These are phyloP conservation scores for Podosphaera leucotricha DNA, from an alignment of 2,329 filamentous ascomycete species.

Conservation along the genomic window DNA sequence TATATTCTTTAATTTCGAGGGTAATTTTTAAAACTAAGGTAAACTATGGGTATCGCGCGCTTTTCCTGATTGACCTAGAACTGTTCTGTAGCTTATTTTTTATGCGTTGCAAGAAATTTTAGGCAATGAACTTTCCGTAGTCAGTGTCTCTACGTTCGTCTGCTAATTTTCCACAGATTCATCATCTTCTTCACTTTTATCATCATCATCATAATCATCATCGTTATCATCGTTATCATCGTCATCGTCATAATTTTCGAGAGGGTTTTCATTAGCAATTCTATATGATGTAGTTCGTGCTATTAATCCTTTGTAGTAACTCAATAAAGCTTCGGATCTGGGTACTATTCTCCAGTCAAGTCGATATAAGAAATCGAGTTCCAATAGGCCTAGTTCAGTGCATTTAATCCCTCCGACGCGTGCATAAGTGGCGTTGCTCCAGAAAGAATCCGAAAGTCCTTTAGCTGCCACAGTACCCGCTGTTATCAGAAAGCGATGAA, in stretches of 20 bases:
- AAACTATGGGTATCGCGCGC: no score
- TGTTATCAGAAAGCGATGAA: conserved; percentile 91
- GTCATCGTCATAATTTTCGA: conserved; percentile 5
- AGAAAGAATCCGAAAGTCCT: conserved; percentile 87
- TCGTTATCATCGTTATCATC: conserved; percentile 1
- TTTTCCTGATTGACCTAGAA: no score
- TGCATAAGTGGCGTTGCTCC: conserved; percentile 95
- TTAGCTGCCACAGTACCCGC: conserved; percentile 91
- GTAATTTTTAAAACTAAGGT: no score
- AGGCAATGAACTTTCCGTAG: no score
- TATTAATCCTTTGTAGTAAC: conserved; percentile 78
- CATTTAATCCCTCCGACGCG: conserved; percentile 81
- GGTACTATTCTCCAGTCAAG: conserved; percentile 96
- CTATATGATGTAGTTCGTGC: conserved; percentile 35
- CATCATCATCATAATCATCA: conserved; percentile 2
- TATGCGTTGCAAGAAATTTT: no score
- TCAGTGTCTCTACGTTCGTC: no score
- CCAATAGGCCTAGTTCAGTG: conserved; percentile 68
- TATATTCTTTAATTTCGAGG: no score
- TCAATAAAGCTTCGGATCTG: conserved; percentile 74
- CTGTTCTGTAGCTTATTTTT: no score
- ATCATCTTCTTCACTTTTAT: background rate
- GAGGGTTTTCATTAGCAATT: conserved; percentile 19
- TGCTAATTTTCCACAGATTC: background rate
- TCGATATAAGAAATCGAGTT: conserved; percentile 77